Conservation (phyloP, 345 rosid species). For the Moricandia moricandioides region DNA sequence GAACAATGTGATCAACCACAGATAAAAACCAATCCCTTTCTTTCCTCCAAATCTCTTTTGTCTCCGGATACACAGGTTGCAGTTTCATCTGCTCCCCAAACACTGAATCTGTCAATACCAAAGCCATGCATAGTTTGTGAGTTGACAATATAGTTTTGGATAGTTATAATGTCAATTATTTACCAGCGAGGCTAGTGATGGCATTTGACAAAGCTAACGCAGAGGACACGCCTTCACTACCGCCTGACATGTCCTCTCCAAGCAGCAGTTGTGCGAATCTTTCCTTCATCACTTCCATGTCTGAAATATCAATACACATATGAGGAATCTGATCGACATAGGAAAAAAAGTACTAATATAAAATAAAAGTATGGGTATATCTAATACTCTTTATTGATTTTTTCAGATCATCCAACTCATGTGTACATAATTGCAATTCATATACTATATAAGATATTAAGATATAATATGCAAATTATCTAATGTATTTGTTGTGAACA, state of each 20-base stretch:
- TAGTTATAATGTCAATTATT: neutral
- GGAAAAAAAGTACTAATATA: neutral
- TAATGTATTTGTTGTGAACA: no score
- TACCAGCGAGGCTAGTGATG: slow-evolving; percentile 47
- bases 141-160: neutral
- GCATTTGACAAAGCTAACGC: slow-evolving; percentile 71
- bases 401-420: neutral
- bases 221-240: slow-evolving; percentile 66
- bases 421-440: neutral
- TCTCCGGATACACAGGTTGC: slow-evolving; percentile 62
- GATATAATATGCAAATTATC: no score
- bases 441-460: no score
- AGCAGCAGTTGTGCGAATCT: slow-evolving; percentile 55
- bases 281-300: slow-evolving; percentile 57
- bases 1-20: slow-evolving; percentile 66
- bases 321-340: no score
- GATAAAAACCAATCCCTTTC: slow-evolving; percentile 68
- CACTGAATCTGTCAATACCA: slow-evolving; percentile 39
- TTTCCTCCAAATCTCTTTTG: slow-evolving; percentile 55
- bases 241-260: slow-evolving; percentile 84
- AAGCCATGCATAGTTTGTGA: slow-evolving; percentile 1
- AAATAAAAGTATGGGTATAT: neutral
- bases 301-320: slow-evolving; percentile 31
- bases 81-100: slow-evolving; percentile 48
- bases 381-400: neutral